These are phyloP conservation scores for Quercus alba DNA, from an alignment of 306 rosid species.

Conservation along the genomic window DNA sequence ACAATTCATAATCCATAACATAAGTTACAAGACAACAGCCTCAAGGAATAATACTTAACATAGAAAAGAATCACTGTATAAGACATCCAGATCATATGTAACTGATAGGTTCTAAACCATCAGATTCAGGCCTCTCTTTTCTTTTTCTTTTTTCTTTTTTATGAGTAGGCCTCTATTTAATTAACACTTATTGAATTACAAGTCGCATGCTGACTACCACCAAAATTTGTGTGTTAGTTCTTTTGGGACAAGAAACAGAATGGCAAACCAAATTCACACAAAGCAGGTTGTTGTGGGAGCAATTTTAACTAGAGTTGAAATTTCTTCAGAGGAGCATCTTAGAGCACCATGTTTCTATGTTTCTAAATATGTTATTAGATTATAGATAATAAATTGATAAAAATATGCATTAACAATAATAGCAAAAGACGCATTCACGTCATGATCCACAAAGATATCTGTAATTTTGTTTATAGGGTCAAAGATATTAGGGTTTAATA, in stretches of 20 bases:
- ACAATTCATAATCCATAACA: background rate
- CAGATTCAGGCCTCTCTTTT: too few species aligned
- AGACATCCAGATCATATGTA: too few species aligned
- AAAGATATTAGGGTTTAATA: too few species aligned
- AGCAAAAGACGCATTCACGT: background rate
- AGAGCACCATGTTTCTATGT: too few species aligned
- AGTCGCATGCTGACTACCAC: background rate
- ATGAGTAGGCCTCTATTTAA: background rate
- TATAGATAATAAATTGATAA: too few species aligned
- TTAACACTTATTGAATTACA: background rate
- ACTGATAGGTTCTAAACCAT: too few species aligned
- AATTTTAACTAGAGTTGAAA: background rate
- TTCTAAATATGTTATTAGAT: too few species aligned
- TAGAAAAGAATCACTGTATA: too few species aligned
- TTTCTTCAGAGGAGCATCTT: background rate
- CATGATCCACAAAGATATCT: background rate
- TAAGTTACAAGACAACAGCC: background rate
- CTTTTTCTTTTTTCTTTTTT: too few species aligned
- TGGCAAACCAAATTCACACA: background rate
- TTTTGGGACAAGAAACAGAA: background rate
- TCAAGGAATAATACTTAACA: too few species aligned
- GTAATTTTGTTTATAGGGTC: too few species aligned
- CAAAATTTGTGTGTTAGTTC: background rate
- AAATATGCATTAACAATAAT: background rate
- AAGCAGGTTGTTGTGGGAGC: background rate